Base-by-base conservation (phyloP, 257 asterid species). In the Capsicum chinense region DNA sequence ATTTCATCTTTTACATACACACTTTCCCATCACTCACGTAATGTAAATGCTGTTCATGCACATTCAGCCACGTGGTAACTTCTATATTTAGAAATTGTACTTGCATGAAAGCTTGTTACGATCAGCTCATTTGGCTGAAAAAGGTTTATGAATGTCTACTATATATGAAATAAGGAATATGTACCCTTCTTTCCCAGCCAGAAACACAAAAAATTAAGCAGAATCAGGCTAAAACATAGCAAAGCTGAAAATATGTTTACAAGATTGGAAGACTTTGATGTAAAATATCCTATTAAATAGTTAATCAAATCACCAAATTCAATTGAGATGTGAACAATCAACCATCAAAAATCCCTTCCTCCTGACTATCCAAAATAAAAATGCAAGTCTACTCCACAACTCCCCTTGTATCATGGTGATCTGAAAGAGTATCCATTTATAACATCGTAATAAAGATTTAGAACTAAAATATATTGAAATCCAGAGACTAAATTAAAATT, bases 121-220 rank as follows among this genome's bases (percentile, higher is more conserved):
- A 57, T 57, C 14, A 19, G 7, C 16, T 62, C 69, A 63, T 26
- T 26, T 64, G 70, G 42, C 42, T 10, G 1, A 19, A 9, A 9
- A 63, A 21, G 4, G 4, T 21, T 9, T 62, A 19, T 4, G 87
- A 21, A 47, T 47, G 56, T 66, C 74, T 85, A 81, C 76, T 85
- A 88, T 84, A 4, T 85, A 26, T 58, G 63, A 5, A 15, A 16
- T 6, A 9, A 19, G 14, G 37, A 37, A 37, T 14, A 37, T 14
- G 1, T 15, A 39, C 26, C 78, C 39, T 26, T 26, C 16, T 39
- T 69, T 39, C 15, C 14, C 26, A 39, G 33, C 76, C 12, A 37
- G 52, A 68, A 68, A 14, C 13, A 69, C 26, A 37, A 39, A 15
- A 15, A 69, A 69, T 19, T 39, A 15, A 67, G 54, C 54, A 68